Evolutionary conservation across 352 stramenopile species (phyloP).

Genomic region (Pythium plurisporium): DNA sequence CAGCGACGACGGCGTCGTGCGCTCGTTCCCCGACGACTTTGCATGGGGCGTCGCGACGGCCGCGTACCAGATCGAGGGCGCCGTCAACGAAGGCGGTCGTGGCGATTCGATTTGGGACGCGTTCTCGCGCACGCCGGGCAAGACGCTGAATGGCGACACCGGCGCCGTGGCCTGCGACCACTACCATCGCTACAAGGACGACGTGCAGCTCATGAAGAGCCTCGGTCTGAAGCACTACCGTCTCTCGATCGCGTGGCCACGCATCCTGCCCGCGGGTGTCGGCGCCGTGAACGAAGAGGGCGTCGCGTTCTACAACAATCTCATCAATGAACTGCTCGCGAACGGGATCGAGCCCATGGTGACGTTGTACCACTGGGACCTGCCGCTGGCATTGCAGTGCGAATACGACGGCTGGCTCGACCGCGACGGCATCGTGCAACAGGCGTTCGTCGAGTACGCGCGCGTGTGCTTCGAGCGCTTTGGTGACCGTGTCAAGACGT

Average conservation of each 20-base stretch:
- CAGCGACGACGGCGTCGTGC: neutral
- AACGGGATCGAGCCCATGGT: conserved; percentile 85
- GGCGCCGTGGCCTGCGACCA: conserved; percentile 90
- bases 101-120: conserved; percentile 87
- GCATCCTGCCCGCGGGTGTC: conserved; percentile 62
- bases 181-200: conserved; percentile 86
- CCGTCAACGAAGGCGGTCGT: conserved; percentile 71
- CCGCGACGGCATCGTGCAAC: conserved; percentile 52
- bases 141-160: conserved; percentile 22
- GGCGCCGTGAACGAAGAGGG: conserved; percentile 73
- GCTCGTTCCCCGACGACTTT: conserved; percentile 58
- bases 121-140: conserved; percentile 24
- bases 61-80: conserved; percentile 93
- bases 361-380: conserved; percentile 96
- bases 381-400: conserved; percentile 73
- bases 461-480: conserved; percentile 87
- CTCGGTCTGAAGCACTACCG: conserved; percentile 90
- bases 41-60: conserved; percentile 86
- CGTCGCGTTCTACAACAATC: conserved; percentile 89
- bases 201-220: conserved; percentile 90
- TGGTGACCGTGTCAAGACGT: conserved; percentile 83
- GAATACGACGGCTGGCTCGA: conserved; percentile 61
- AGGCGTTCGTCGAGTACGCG: conserved; percentile 80
- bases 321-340: conserved; percentile 80
- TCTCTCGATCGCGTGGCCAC: conserved; percentile 91